Base-by-base conservation (phyloP, 371 early-diverging fungal genomes). In the Mortierella sp. region DNA sequence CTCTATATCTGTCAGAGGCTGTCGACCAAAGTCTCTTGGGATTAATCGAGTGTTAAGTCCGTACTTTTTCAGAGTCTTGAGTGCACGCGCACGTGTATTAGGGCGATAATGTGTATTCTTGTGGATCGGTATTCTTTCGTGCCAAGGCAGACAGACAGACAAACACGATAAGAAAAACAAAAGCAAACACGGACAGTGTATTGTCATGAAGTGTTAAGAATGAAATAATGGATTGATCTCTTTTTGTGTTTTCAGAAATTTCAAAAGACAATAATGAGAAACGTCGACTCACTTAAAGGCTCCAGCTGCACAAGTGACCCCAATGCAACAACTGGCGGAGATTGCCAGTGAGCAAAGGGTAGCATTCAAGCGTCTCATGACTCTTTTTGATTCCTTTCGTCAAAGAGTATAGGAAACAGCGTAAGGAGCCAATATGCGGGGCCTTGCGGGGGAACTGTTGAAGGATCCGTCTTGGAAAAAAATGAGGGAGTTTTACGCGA, bases 31-130 rank as follows among this genome's bases (percentile, higher is more conserved):
- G 24, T 66, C 68, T 2, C 73, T 24, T 0, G 63, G 59, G 23
- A 42, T 46, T 4, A 73, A 44, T n/a, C 73, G 73, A 27, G 42
- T 39, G 46, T 62, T 58, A 24, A 62, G 63, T 30, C 73, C 73
- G 44, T 73, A 67, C 37, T 67, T 73, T 43, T 59, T 66, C 6
- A 73, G 39, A 1, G 73, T 73, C 41, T 62, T 58, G 46, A 50
- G 54, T 7, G 67, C 67, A 9, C 50, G 62, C 6, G 67, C 59
- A 6, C 73, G 63, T 28, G 73, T 67, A 31, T 73, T 73, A 4
- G 34, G 64, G 9, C 58, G 67, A 39, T 67, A 55, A 14, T 59
- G 67, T 2, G 32, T 14, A 15, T 73, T 73, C 51, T 55, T 73
- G 43, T 67, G 73, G 28, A 73, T 67, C 0, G 73, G 63, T 26